These are phyloP conservation scores for Pleurotus pulmonarius DNA, from an alignment of 768 basidiomycete species.

Conservation along the genomic window DNA sequence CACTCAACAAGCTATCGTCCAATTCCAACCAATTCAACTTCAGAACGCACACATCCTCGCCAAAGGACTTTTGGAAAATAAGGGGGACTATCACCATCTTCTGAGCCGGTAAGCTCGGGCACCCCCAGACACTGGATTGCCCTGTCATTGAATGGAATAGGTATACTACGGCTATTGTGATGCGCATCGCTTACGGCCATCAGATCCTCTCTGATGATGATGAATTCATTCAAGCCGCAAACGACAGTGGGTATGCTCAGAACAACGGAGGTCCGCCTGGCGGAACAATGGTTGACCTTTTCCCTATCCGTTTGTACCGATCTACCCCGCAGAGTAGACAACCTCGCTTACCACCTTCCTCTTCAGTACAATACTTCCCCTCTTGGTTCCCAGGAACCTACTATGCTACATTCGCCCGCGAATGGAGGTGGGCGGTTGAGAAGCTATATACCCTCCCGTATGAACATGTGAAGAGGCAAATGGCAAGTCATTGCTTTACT, in stretches of 20 bases:
- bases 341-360: background rate
- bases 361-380: background rate
- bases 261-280: conserved; percentile 41
- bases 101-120: conserved; percentile 35
- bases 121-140: conserved; percentile 36
- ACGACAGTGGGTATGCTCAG: conserved; percentile 41
- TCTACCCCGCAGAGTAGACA: background rate
- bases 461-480: background rate
- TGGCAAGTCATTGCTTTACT: background rate
- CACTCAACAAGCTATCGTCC: conserved; percentile 33
- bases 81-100: conserved; percentile 12
- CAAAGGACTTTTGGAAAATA: conserved; percentile 30
- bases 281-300: conserved; percentile 46
- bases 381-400: conserved; percentile 7
- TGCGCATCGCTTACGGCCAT: conserved; percentile 45
- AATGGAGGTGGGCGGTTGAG: conserved; percentile 3
- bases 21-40: conserved; percentile 37
- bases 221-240: conserved; percentile 35
- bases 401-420: background rate
- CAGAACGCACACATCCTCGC: conserved; percentile 37
- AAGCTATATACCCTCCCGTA: background rate
- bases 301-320: conserved; percentile 35
- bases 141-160: conserved; percentile 17
- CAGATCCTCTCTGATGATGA: conserved; percentile 41
- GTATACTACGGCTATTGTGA: conserved; percentile 42